Percentiles rank a stretch among this genome's conserved stretches.
phyloP scores from a whole-genome alignment of 2,329 filamentous ascomycete genomes.

The Talaromyces albobiverticillius region DNA sequence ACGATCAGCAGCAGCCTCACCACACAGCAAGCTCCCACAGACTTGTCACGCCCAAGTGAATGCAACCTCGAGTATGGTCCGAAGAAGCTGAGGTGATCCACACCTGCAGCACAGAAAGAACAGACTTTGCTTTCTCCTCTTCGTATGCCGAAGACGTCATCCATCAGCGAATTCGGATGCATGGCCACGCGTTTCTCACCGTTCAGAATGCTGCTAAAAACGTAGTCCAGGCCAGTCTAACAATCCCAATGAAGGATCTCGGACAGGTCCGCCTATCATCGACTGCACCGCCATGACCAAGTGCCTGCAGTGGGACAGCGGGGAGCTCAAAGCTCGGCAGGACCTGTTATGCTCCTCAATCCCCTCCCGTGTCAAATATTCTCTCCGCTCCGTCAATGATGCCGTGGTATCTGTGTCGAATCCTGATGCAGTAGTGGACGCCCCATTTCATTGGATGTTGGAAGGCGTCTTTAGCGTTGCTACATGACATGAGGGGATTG shows the following conservation, averaged over 20 bases:
- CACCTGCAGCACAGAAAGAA: background rate
- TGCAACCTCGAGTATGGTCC: background rate
- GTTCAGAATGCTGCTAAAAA: background rate
- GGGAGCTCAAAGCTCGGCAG: too few species aligned
- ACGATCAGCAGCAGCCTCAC: background rate
- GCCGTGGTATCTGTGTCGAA: background rate
- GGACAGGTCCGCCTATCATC: background rate
- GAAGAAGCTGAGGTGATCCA: background rate
- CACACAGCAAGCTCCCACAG: too few species aligned
- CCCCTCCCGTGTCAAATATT: background rate
- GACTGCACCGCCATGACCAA: background rate
- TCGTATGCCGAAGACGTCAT: background rate
- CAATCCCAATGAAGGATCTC: background rate
- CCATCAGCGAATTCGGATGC: background rate
- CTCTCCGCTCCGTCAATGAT: background rate
- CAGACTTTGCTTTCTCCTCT: background rate
- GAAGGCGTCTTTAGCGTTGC: slow-evolving; percentile 1
- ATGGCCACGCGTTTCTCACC: background rate
- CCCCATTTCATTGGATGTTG: background rate
- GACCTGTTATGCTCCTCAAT: too few species aligned
- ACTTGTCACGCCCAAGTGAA: too few species aligned
- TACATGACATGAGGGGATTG: background rate
- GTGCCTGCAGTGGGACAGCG: background rate
- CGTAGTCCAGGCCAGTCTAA: background rate
- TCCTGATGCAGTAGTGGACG: background rate